Percentiles rank a stretch among this genome's conserved stretches.
These are phyloP conservation scores for Myriosclerotinia scirpicola DNA, from an alignment of 2,329 filamentous ascomycete genomes.

Conservation along the genomic window DNA sequence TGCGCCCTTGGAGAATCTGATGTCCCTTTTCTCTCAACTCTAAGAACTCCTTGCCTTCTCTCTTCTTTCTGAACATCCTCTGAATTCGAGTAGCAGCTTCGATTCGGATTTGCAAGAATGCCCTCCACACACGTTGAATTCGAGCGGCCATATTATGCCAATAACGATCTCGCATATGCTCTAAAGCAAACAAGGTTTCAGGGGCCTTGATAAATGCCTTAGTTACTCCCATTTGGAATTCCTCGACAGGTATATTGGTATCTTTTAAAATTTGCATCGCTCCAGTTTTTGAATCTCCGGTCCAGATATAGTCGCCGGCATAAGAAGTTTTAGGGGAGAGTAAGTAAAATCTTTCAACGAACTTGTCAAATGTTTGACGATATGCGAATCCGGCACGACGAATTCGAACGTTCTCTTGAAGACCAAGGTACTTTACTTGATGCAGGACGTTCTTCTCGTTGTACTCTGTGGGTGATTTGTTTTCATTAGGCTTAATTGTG, in stretches of 20 bases:
- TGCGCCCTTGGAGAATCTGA: constrained; percentile 74
- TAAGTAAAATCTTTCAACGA: constrained; percentile 95
- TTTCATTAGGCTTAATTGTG: constrained; percentile 99
- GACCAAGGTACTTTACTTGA: constrained; percentile 97
- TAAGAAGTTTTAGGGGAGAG: constrained; percentile 93
- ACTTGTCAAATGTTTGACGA: constrained; percentile 95
- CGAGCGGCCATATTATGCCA: constrained; percentile 99
- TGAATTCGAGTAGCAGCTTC: constrained; percentile 95
- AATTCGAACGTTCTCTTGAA: constrained; percentile 99
- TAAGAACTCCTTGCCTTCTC: constrained; percentile 84
- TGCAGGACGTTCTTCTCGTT: constrained; percentile 90
- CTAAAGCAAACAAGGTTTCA: constrained; percentile 92
- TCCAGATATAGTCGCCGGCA: constrained; percentile 96
- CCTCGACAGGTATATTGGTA: constrained; percentile 89
- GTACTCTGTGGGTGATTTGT: constrained; percentile 93
- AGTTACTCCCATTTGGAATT: constrained; percentile 95
- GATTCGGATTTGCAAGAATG: constrained; percentile 86
- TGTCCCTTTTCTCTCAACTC: constrained; percentile 88
- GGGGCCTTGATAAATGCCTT: constrained; percentile 99
- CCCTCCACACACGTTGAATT: constrained; percentile 96
- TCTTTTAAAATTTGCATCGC: constrained; percentile 93
- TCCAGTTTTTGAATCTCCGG: constrained; percentile 81
- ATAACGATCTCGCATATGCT: constrained; percentile 96
- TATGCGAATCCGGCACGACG: constrained; percentile 95
- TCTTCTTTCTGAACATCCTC: constrained; percentile 91